Conservation (phyloP, 2,329 filamentous ascomycete genomes). For the Clonostachys rhizophaga region DNA sequence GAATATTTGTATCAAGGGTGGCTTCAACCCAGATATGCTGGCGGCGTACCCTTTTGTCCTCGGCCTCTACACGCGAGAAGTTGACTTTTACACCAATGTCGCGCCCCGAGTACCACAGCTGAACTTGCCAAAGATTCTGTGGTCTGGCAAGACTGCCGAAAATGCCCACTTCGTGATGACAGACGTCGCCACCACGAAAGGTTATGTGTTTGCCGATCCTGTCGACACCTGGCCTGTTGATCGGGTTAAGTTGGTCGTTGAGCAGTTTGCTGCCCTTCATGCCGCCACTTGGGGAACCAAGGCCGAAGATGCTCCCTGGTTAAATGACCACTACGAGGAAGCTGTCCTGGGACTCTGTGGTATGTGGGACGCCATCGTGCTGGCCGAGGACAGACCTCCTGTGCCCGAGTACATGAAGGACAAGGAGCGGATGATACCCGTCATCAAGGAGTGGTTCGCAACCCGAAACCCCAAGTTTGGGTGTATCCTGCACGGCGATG, state of each 20-base stretch:
- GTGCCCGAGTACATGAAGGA: slow-evolving; percentile 30
- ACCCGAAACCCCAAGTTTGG: slow-evolving; percentile 28
- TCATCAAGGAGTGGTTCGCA: slow-evolving; percentile 26
- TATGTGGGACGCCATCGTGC: slow-evolving; percentile 21
- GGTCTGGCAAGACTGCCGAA: slow-evolving; percentile 21
- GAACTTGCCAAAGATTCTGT: too few species aligned
- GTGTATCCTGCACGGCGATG: slow-evolving; percentile 35
- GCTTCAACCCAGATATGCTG: slow-evolving; percentile 26
- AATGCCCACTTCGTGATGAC: slow-evolving; percentile 29
- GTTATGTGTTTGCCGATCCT: slow-evolving; percentile 22
- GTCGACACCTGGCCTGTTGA: slow-evolving; percentile 22
- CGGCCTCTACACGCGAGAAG: slow-evolving; percentile 22
- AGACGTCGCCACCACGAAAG: slow-evolving; percentile 15
- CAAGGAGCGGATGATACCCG: slow-evolving; percentile 22
- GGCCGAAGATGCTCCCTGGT: background rate
- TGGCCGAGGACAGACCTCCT: slow-evolving; percentile 16
- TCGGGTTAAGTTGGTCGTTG: slow-evolving; percentile 24
- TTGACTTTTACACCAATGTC: slow-evolving; percentile 26
- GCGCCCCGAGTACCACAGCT: slow-evolving; percentile 21
- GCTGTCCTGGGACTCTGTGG: slow-evolving; percentile 24
- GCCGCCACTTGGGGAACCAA: slow-evolving; percentile 26
- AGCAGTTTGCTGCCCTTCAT: slow-evolving; percentile 33
- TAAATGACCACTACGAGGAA: slow-evolving; percentile 28
- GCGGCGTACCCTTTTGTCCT: slow-evolving; percentile 21
- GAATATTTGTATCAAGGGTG: slow-evolving; percentile 27